phyloP scores from a whole-genome alignment of 139 green algal genomes.

The Closterium sp. region DNA sequence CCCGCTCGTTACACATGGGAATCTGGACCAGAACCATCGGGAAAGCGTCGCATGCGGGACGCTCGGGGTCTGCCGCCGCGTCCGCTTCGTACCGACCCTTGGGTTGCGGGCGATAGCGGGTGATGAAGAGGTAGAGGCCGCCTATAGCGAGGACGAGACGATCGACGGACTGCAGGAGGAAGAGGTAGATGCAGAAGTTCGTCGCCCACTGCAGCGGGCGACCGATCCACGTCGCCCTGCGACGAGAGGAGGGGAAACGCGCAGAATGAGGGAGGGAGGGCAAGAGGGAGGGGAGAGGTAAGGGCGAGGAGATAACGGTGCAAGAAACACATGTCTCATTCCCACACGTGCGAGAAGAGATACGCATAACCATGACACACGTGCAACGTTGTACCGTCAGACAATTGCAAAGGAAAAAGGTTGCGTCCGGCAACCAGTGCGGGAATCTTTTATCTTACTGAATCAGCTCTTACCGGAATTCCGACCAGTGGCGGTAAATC shows the following conservation, averaged over 20 bases:
- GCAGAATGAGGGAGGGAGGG: too few relatives aligned
- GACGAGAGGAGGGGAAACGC: neutral
- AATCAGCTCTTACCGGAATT: neutral
- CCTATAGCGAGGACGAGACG: neutral
- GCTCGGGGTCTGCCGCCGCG: neutral
- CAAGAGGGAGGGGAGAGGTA: neutral
- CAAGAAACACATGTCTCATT: too few relatives aligned
- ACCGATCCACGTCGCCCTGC: neutral
- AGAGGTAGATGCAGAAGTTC: slow-evolving; percentile 8
- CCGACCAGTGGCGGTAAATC: neutral
- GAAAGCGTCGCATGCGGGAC: slow-evolving; percentile 10
- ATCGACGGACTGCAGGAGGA: neutral
- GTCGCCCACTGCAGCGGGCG: neutral
- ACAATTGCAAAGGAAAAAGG: too few relatives aligned
- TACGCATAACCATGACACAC: too few relatives aligned
- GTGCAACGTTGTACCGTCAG: too few relatives aligned
- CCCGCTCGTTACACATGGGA: slow-evolving; percentile 38
- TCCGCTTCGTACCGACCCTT: neutral
- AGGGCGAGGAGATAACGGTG: neutral
- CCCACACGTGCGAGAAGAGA: too few relatives aligned
- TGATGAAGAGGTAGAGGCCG: neutral
- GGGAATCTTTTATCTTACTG: too few relatives aligned
- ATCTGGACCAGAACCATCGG: slow-evolving; percentile 42
- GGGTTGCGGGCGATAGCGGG: neutral
- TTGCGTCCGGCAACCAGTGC: neutral